Percentiles rank a stretch among this genome's conserved stretches.
Evolutionary conservation across 441 rosid species (phyloP).

Genomic region (Gossypium aridum): DNA sequence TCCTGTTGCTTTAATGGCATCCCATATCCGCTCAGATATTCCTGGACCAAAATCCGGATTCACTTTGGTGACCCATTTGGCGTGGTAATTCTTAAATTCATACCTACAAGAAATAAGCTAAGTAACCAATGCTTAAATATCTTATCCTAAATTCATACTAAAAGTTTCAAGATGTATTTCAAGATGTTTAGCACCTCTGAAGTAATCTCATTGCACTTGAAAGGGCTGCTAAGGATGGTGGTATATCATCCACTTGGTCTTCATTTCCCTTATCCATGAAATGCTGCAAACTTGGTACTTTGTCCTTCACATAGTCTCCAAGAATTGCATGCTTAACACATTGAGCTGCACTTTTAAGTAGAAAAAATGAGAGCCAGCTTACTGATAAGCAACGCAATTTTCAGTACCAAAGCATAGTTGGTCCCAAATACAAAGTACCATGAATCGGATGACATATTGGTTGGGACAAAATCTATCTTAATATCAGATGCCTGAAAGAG

Average conservation of each 20-base stretch:
- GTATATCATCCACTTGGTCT: constrained; percentile 35
- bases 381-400: background rate
- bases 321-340: constrained; percentile 40
- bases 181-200: constrained; percentile 40
- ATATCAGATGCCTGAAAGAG: background rate
- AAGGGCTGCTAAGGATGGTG: constrained; percentile 71
- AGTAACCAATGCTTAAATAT: constrained; percentile 8
- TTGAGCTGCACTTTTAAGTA: constrained; percentile 33
- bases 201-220: constrained; percentile 62
- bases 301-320: constrained; percentile 57
- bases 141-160: constrained; percentile 6
- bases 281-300: constrained; percentile 60
- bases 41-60: constrained; percentile 77
- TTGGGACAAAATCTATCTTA: background rate
- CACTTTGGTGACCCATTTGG: constrained; percentile 58
- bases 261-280: constrained; percentile 38
- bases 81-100: constrained; percentile 78
- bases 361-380: background rate
- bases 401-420: background rate
- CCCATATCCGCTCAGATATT: constrained; percentile 58
- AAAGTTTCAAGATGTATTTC: too few relatives aligned
- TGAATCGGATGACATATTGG: background rate
- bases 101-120: constrained; percentile 29
- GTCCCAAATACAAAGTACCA: background rate
- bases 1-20: constrained; percentile 45